phyloP scores from a whole-genome alignment of 371 early-diverging fungal species.

The Lichtheimia ornata region DNA sequence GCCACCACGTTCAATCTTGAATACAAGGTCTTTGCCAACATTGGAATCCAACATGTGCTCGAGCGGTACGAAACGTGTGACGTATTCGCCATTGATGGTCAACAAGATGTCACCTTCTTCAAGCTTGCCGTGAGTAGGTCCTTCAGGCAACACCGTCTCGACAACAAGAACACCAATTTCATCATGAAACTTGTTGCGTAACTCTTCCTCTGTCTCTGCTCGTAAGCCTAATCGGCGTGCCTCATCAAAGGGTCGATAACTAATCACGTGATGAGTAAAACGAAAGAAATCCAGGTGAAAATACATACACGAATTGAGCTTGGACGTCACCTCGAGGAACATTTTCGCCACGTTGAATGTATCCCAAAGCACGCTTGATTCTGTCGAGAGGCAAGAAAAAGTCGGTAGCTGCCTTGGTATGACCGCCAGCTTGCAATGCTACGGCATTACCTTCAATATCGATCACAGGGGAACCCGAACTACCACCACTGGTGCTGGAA shows the following conservation, averaged over 20 bases:
- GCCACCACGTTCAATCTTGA: constrained; percentile 79
- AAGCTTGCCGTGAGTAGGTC: constrained; percentile 74
- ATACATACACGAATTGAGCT: constrained; percentile 68
- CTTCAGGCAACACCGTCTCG: constrained; percentile 81
- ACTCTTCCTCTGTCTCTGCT: constrained; percentile 66
- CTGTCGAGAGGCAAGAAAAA: constrained; percentile 91
- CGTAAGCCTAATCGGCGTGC: constrained; percentile 72
- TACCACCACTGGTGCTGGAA: constrained; percentile 80
- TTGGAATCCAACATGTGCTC: constrained; percentile 77
- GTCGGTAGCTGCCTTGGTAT: constrained; percentile 82
- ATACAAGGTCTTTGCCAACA: constrained; percentile 65
- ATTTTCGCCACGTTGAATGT: constrained; percentile 62
- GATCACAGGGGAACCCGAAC: constrained; percentile 90
- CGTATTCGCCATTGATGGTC: constrained; percentile 72
- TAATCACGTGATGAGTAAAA: constrained; percentile 7
- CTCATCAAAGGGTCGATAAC: constrained; percentile 75
- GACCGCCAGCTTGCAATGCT: constrained; percentile 87
- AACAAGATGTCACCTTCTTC: constrained; percentile 91
- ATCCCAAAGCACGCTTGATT: constrained; percentile 77
- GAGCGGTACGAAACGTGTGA: constrained; percentile 85
- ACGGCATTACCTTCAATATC: constrained; percentile 94
- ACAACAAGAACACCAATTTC: constrained; percentile 91
- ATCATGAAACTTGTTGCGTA: constrained; percentile 68
- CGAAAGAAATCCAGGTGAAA: background rate
- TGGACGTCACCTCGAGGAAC: constrained; percentile 93